phyloP scores from a whole-genome alignment of 176 grass and related monocot genomes.

The Secale cereale region DNA sequence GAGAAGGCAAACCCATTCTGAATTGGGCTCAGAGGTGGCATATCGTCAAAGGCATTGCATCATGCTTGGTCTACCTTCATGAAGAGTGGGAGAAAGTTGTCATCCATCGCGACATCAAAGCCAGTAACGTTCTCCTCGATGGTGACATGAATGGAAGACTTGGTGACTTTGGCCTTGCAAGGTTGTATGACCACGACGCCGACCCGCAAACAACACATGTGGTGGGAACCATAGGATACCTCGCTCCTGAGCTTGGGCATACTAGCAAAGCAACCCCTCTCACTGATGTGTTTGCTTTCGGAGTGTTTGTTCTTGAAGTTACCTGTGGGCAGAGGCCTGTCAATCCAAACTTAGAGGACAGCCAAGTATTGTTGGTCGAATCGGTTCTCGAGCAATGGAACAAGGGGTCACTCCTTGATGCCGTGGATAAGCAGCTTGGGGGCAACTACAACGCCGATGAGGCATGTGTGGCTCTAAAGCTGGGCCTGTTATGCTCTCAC shows the following conservation, averaged over 20 bases:
- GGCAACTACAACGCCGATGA: not conserved
- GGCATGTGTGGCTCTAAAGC: constrained; percentile 13
- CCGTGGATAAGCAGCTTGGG: constrained; percentile 15
- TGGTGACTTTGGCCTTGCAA: constrained; percentile 39
- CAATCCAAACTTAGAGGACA: not conserved
- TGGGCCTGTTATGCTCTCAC: constrained; percentile 32
- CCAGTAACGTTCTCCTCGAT: constrained; percentile 30
- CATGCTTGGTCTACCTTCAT: constrained; percentile 39
- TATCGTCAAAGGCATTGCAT: constrained; percentile 25
- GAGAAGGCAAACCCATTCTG: not conserved
- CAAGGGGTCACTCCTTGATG: not conserved
- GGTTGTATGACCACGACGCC: constrained; percentile 15
- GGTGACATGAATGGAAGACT: constrained; percentile 21
- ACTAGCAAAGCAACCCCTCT: constrained; percentile 40
- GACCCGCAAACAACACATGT: constrained; percentile 30
- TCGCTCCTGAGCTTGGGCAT: constrained; percentile 31
- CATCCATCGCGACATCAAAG: constrained; percentile 29
- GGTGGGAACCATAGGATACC: constrained; percentile 44
- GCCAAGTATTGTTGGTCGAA: constrained; percentile 9
- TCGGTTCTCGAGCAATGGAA: constrained; percentile 27
- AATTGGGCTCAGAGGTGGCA: constrained; percentile 27
- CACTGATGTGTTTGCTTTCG: constrained; percentile 26
- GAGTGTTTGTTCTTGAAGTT: constrained; percentile 31
- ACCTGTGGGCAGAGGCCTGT: constrained; percentile 19
- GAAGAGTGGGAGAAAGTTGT: constrained; percentile 40